Evolutionary conservation across 2,329 filamentous ascomycete species (phyloP), one percentile per base, ranked within the genome.

Genomic region (Trichoderma pleuroti): DNA sequence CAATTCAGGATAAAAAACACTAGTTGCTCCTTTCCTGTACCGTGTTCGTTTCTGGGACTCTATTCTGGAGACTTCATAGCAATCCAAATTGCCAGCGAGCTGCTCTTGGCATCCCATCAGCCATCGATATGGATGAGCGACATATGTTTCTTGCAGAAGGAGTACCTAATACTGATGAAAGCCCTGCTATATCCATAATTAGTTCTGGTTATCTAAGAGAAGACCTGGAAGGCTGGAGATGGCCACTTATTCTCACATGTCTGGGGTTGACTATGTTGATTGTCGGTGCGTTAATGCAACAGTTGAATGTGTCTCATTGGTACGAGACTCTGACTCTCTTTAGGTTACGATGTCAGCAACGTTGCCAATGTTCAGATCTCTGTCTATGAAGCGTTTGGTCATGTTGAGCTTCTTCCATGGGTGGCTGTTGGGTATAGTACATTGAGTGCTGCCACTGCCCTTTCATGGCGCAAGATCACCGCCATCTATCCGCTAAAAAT

Each of bases 361-460:
- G 82, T 84, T 21, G 84, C 86, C 9, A 85, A 88, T 73, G 85
- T 87, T 61, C 89, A 89, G 76, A 80, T 80, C 10, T 86, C 86
- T 4, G 84, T 90, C 62, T 90, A 90, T 76, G 80, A 85, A 66
- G 86, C 85, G 26, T 81, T 82, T 57, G 78, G 79, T 6, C 74
- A 78, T 12, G 78, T 83, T 46, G 77, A 81, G 42, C 75, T 82
- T 2, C 75, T 83, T 7, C 78, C 80, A 5, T 83, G 81, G 82
- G 76, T 83, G n/a, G 77, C 76, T 30, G 74, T 82, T 18, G 52
- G 52, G 16, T 56, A 56, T 18, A 56, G 52, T 18, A 56, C 52
- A 26, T 10, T 56, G 26, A 56, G 14, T 78, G 76, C 9, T 82
- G 81, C 70, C 78, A 78, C 0, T 72, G 80, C 14, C 77, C 76